A percentile compares a stretch with the other conserved stretches of the same genome.
Conservation (phyloP, 345 rosid species). For the Citrus inodora region DNA sequence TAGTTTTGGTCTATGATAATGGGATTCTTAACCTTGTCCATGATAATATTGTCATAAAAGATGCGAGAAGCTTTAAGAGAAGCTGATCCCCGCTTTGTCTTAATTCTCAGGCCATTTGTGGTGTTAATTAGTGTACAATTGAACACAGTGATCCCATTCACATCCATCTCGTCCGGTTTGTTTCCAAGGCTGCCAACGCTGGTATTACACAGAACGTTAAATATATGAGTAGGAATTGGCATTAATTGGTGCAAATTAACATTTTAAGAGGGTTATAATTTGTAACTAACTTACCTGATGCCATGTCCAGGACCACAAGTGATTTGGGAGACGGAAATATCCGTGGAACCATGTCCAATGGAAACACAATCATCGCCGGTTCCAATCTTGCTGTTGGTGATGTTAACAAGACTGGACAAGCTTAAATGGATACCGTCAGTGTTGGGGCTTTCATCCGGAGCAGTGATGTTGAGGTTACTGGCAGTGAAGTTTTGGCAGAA, state of each 20-base stretch:
- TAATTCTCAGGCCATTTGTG: constrained; percentile 39
- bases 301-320: constrained; percentile 55
- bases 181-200: constrained; percentile 49
- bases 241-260: too few relatives aligned
- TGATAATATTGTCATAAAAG: constrained; percentile 29
- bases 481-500: constrained; percentile 16
- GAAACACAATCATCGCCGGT: constrained; percentile 56
- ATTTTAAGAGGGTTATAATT: too few relatives aligned
- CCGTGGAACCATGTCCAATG: constrained; percentile 30
- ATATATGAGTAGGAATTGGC: too few relatives aligned
- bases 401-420: constrained; percentile 7
- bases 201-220: neutral
- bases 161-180: constrained; percentile 27
- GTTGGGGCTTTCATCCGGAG: constrained; percentile 54
- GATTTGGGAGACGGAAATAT: constrained; percentile 17
- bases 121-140: constrained; percentile 34
- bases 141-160: constrained; percentile 25
- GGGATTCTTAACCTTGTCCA: constrained; percentile 33
- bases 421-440: constrained; percentile 52
- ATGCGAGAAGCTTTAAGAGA: constrained; percentile 27
- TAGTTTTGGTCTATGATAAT: constrained; percentile 41
- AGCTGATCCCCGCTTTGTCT: constrained; percentile 19
- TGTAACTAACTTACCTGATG: constrained; percentile 23
- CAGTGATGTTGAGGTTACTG: constrained; percentile 34
- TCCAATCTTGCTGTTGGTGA: constrained; percentile 23